A percentile compares a stretch with the other conserved stretches of the same genome.
Conservation (phyloP, 495 filamentous ascomycete genomes). For the Podospora sp. region DNA sequence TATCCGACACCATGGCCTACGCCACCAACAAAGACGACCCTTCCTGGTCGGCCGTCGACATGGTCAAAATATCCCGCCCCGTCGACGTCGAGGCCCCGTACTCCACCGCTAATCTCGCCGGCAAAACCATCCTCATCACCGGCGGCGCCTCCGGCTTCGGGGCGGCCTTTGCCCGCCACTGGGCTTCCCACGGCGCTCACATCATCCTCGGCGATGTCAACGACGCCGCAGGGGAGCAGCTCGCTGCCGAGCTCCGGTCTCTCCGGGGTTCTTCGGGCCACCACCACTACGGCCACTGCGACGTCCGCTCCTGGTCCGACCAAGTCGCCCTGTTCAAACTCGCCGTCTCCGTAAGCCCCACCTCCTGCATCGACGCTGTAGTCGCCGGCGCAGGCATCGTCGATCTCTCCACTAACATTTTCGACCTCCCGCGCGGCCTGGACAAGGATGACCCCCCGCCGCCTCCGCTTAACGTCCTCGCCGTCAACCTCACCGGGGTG, state of each 20-base stretch:
- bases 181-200: conserved; percentile 44
- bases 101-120: conserved; percentile 42
- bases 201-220: conserved; percentile 54
- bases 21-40: conserved; percentile 12
- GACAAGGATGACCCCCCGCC: conserved; percentile 50
- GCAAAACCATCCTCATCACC: conserved; percentile 53
- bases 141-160: conserved; percentile 58
- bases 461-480: conserved; percentile 56
- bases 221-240: conserved; percentile 38
- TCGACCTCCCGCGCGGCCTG: conserved; percentile 42
- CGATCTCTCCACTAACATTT: conserved; percentile 38
- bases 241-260: conserved; percentile 41
- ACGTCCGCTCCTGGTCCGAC: conserved; percentile 57
- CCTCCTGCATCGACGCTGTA: conserved; percentile 61
- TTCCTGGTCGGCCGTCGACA: conserved; percentile 27
- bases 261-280: conserved; percentile 38
- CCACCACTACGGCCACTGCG: conserved; percentile 53
- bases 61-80: conserved; percentile 37
- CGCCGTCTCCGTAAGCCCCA: conserved; percentile 55
- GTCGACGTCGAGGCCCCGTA: conserved; percentile 42
- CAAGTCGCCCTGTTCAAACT: conserved; percentile 63
- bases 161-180: conserved; percentile 51
- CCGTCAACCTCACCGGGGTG: conserved; percentile 65
- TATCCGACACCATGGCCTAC: not conserved
- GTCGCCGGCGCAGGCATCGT: conserved; percentile 71